Percentiles rank a stretch among this genome's conserved stretches.
Evolutionary conservation across 345 rosid species (phyloP).

Genomic region (Brassica incana): DNA sequence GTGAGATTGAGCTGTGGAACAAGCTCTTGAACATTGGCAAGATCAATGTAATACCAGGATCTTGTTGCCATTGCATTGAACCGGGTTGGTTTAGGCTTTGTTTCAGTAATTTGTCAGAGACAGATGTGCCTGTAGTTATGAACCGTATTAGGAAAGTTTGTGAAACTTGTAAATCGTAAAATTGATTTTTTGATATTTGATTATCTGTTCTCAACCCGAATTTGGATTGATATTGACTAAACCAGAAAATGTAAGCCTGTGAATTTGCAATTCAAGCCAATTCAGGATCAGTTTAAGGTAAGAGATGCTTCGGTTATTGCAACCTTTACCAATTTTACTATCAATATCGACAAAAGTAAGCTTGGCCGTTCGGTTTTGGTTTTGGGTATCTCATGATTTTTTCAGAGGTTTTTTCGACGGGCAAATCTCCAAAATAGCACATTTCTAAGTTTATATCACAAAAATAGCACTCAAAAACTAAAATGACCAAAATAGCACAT

Average conservation of each 20-base stretch:
- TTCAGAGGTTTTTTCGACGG: no score
- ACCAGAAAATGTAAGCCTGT: neutral
- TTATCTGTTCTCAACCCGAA: constrained; percentile 12
- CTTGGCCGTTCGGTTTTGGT: neutral
- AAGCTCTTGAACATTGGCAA: constrained; percentile 68
- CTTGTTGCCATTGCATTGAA: constrained; percentile 89
- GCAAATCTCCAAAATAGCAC: no score
- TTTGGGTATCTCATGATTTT: no score
- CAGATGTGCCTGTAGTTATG: constrained; percentile 63
- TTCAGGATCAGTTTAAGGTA: neutral
- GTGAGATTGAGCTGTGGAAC: constrained; percentile 92
- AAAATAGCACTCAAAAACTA: no score
- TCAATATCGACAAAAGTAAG: neutral
- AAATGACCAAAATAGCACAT: no score
- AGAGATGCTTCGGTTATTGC: neutral
- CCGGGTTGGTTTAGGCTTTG: constrained; percentile 93
- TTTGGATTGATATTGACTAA: neutral
- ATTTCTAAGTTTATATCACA: no score
- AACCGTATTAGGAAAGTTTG: constrained; percentile 60
- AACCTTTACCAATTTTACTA: neutral
- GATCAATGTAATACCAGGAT: constrained; percentile 79
- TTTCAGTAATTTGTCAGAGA: constrained; percentile 62
- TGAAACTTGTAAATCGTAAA: constrained; percentile 60
- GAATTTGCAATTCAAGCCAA: neutral
- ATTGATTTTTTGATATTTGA: constrained; percentile 45